Evolutionary conservation across 805 yeast genomes (phyloP), one percentile per base, ranked within the genome.

Genomic region (Maudiozyma serrabonitensis): DNA sequence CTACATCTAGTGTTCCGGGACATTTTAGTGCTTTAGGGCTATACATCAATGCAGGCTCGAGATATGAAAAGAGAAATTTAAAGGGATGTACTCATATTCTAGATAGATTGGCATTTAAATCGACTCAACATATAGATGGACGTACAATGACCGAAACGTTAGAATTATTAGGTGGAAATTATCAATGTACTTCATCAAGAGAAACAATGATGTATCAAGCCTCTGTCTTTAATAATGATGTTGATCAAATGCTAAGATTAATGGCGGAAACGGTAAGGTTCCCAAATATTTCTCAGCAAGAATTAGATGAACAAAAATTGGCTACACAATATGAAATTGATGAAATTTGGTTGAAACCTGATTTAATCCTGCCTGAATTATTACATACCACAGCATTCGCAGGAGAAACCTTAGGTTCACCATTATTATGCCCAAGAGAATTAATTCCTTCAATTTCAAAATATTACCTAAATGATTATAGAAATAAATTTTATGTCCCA

Each of bases 141-240:
- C 69, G 74, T 41, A 76, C 83, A 46, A 86, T 93, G 87, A 75
- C 86, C 55, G 84, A 84, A 54, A 76, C 75, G 19, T 71, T 93
- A 53, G 89, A 88, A 50, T 73, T 79, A 37, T 67, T 93, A 50
- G 99, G 99, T 45, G 99, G 98, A 13, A 91, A 89, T 65, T 89
- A 85, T 68, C 90, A 87, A 80, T 86, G 95, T 61, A 84, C 95
- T 0, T 84, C 96, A 0, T 86, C 95, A 7, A 76, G 99, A 61
- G 99, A 93, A 66, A 78, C 95, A 4, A 75, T 91, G 72, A 79
- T 91, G 70, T 93, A 93, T 67, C 98, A 93, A 68, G 95, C 97
- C 1, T 83, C 95, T 2, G 95, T 89, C 0, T 91, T 93, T 75
- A 90, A 90, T 63, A 74, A 75, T 43, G 96, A 90, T 61, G 81